Evolutionary conservation across 2,329 filamentous ascomycete species (phyloP).

Genomic region (Camptophora hylomeconis): DNA sequence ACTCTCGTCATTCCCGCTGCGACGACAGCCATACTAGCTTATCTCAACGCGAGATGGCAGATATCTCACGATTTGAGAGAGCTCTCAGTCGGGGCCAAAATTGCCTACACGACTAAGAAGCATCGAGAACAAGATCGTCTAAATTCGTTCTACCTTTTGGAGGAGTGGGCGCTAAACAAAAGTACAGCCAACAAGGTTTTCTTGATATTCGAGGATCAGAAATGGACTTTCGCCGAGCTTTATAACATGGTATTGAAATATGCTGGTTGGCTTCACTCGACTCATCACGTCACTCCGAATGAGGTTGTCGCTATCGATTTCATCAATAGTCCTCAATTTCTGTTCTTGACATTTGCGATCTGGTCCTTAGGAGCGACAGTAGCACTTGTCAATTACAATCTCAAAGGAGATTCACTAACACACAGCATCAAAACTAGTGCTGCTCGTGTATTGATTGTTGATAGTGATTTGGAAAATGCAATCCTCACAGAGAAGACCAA

Average conservation of each 20-base stretch:
- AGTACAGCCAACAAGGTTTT: constrained; percentile 38
- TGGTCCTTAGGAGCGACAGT: constrained; percentile 76
- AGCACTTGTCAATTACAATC: constrained; percentile 76
- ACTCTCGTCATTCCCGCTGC: constrained; percentile 28
- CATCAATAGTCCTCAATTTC: constrained; percentile 65
- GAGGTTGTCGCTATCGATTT: constrained; percentile 74
- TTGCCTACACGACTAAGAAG: constrained; percentile 34
- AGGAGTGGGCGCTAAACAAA: constrained; percentile 49
- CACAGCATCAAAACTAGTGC: constrained; percentile 63
- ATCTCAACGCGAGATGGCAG: constrained; percentile 59
- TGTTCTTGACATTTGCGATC: constrained; percentile 63
- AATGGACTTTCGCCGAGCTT: constrained; percentile 61
- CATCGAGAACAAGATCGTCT: constrained; percentile 45
- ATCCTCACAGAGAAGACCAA: constrained; percentile 32
- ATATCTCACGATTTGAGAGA: constrained; percentile 52
- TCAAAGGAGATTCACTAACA: constrained; percentile 54
- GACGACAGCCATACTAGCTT: constrained; percentile 55
- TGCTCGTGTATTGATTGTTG: constrained; percentile 55
- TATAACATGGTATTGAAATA: constrained; percentile 62
- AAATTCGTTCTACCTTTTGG: constrained; percentile 64
- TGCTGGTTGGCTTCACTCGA: constrained; percentile 59
- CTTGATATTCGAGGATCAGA: constrained; percentile 54
- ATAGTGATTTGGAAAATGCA: constrained; percentile 46
- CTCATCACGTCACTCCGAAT: constrained; percentile 49
- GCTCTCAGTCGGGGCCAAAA: too few species aligned